A percentile compares a stretch with the other conserved stretches of the same genome.
phyloP scores from a whole-genome alignment of 148 eudicot genomes.

The Pouteria glomerata region DNA sequence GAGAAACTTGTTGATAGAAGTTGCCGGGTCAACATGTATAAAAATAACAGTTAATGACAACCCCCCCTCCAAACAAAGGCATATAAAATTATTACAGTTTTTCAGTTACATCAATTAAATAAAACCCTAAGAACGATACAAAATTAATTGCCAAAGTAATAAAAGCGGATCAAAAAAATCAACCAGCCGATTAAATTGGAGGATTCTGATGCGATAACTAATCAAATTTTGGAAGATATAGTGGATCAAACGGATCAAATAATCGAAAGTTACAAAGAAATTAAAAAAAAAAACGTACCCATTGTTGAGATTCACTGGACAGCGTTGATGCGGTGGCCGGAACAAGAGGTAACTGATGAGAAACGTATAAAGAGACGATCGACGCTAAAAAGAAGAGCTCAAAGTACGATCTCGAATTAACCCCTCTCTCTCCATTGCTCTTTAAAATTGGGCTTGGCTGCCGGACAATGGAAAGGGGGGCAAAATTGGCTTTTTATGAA shows the following conservation, averaged over 20 bases:
- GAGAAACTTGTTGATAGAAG: too few species aligned
- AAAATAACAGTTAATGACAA: neutral
- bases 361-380: neutral
- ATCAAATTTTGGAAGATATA: neutral
- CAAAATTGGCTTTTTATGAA: neutral
- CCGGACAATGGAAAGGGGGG: constrained; percentile 1
- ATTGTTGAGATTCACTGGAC: neutral
- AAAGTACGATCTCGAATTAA: neutral
- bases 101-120: constrained; percentile 1
- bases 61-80: neutral
- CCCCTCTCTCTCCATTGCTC: neutral
- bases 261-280: neutral
- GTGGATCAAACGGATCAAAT: neutral
- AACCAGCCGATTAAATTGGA: neutral
- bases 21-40: neutral
- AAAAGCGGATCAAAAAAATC: neutral
- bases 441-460: constrained; percentile 16
- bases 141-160: neutral
- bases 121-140: constrained; percentile 1
- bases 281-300: neutral
- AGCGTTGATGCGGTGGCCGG: neutral
- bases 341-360: neutral
- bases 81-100: neutral
- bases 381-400: neutral
- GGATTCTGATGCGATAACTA: neutral